These are phyloP conservation scores for Penstemon barbatus DNA, from an alignment of 257 asterid genomes.

Conservation along the genomic window DNA sequence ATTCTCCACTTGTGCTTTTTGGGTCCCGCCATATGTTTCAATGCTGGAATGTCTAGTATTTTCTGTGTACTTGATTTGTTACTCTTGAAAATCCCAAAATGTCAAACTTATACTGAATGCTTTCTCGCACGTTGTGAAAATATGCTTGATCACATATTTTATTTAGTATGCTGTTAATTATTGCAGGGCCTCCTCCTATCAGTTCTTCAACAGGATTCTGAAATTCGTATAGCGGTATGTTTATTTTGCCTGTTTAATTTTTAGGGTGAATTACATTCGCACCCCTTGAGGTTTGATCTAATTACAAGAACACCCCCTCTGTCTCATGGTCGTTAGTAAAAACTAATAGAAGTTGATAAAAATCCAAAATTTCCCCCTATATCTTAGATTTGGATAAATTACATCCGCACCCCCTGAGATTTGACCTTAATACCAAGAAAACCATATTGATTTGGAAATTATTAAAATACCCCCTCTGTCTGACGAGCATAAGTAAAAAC, in stretches of 20 bases:
- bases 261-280: neutral
- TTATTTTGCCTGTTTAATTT: neutral
- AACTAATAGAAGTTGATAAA: too few species aligned
- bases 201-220: slow-evolving; percentile 88
- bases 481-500: too few species aligned
- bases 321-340: too few species aligned
- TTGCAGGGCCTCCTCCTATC: slow-evolving; percentile 86
- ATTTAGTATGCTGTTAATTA: slow-evolving; percentile 27
- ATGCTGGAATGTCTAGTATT: slow-evolving; percentile 7
- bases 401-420: too few species aligned
- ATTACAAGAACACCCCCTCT: too few species aligned
- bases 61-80: slow-evolving; percentile 2
- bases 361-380: too few species aligned
- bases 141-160: slow-evolving; percentile 3
- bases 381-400: too few species aligned
- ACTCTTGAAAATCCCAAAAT: neutral
- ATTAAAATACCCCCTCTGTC: too few species aligned
- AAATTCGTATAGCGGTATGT: slow-evolving; percentile 88
- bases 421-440: too few species aligned
- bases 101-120: slow-evolving; percentile 8
- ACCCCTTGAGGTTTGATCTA: too few species aligned
- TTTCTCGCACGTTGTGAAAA: neutral
- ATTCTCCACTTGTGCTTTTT: neutral
- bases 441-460: too few species aligned
- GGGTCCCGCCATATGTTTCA: neutral